These are phyloP conservation scores for Onygenales sp. DNA, from an alignment of 2,329 filamentous ascomycete species.

Conservation along the genomic window DNA sequence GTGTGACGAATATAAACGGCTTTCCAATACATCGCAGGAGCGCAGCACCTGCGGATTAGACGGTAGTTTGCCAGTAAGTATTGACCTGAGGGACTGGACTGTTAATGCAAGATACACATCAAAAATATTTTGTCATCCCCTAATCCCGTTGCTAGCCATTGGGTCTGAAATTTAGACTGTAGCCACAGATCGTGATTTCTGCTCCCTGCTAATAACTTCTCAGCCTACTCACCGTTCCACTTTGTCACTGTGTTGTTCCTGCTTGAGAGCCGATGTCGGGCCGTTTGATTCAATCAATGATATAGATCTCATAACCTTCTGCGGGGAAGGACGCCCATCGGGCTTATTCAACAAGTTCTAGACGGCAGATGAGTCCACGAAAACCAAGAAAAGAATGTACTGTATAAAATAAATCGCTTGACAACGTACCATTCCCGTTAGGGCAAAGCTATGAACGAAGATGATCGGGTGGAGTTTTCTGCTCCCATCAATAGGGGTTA, in stretches of 20 bases:
- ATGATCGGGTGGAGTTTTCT: conserved; percentile 13
- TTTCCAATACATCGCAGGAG: conserved; percentile 17
- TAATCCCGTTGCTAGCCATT: conserved; percentile 29
- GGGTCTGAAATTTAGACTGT: conserved; percentile 28
- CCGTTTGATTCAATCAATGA: conserved; percentile 28
- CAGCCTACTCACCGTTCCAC: conserved; percentile 7
- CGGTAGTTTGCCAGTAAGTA: conserved; percentile 19
- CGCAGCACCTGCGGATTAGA: conserved; percentile 27
- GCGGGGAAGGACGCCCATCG: conserved; percentile 37
- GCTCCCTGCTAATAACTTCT: conserved; percentile 17
- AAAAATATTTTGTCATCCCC: conserved; percentile 22
- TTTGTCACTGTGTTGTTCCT: conserved; percentile 6
- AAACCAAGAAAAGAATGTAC: not conserved
- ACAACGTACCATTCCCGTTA: conserved; percentile 15
- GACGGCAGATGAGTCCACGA: not conserved
- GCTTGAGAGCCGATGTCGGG: conserved; percentile 13
- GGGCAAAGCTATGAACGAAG: conserved; percentile 15
- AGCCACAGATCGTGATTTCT: conserved; percentile 17
- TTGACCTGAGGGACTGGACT: conserved; percentile 27
- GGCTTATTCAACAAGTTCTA: conserved; percentile 36
- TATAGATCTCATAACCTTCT: conserved; percentile 34
- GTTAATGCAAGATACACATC: conserved; percentile 26
- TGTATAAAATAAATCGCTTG: not conserved
- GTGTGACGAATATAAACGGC: conserved; percentile 29
- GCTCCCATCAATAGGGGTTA: conserved; percentile 9